A percentile compares a stretch with the other conserved stretches of the same genome.
These are phyloP conservation scores for Pseudevernia furfuracea DNA, from an alignment of 495 filamentous ascomycete species.

Conservation along the genomic window DNA sequence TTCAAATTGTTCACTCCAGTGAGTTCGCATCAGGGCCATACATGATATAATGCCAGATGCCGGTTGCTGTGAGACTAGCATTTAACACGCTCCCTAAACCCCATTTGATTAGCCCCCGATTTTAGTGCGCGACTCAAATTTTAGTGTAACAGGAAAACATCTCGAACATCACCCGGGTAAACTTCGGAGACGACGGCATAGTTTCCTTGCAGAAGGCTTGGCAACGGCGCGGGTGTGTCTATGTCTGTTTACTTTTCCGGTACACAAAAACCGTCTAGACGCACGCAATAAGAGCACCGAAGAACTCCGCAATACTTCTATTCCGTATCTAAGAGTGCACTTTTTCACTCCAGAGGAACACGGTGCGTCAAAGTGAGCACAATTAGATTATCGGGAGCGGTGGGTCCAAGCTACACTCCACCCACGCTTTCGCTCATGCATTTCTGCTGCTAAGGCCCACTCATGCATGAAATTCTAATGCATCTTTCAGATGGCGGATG, in stretches of 20 bases:
- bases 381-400: slow-evolving; percentile 1
- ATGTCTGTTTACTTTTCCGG: slow-evolving; percentile 9
- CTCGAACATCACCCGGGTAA: too few species aligned
- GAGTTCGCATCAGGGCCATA: too few species aligned
- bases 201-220: slow-evolving; percentile 2
- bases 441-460: slow-evolving; percentile 7
- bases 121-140: too few species aligned
- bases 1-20: too few species aligned
- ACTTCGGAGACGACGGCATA: neutral
- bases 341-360: neutral
- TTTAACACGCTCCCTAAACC: too few species aligned
- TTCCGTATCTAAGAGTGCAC: neutral
- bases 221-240: slow-evolving; percentile 5
- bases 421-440: slow-evolving; percentile 3
- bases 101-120: too few species aligned
- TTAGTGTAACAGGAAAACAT: too few species aligned
- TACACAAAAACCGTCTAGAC: neutral
- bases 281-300: neutral
- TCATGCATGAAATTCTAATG: neutral
- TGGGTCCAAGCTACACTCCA: slow-evolving; percentile 1
- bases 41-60: too few species aligned
- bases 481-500: neutral
- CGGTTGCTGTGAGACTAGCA: too few species aligned
- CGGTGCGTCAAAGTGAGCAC: neutral
- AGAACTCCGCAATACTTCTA: neutral